Base-by-base conservation (phyloP, 2,329 filamentous ascomycete species). In the Colletotrichum magnum region DNA sequence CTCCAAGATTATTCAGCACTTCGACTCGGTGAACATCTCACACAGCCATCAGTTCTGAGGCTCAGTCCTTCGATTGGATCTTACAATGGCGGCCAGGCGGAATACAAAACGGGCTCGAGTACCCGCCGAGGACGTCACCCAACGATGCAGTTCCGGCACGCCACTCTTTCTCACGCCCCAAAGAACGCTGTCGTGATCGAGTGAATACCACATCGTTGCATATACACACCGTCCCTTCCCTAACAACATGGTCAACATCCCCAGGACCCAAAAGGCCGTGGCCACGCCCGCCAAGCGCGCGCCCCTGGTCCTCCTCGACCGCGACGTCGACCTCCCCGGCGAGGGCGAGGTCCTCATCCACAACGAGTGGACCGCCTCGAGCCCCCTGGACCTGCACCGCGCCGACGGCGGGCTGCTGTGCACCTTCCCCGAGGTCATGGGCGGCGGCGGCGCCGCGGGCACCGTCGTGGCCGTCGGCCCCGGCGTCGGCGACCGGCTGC, bases 311-410 rank as follows among this genome's bases (percentile, higher is more conserved):
- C 72, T 74, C 63, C 32, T 73, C 65, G 63, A 71, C 28, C 57
- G 68, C 9, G 74, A 76, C 10, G 79, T 77, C 36, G 39, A 75
- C 28, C 52, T 75, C 12, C 84, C 85, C 0, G 68, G 72, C 2
- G 73, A 76, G 1, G 81, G 84, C 36, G 85, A 91, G 75, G 83
- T 89, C 43, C 81, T 85, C n/a, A 77, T 91, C 43, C 83, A 81
- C 21, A 85, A 88, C n/a, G 79, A 85, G 64, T 91, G 87, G 86
- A 89, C 87, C 1, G 84, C 88, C 5, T 89, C 88, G 1, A 88
- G 86, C 2, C 89, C 89, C 0, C 79, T 91, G 0, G 88, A 91
- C 73, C 79, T 91, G 4, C 89, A 92, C 77, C 85, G 88, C 68
- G 86, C 87, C 52, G 88, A 90, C 73, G 88, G 89, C 45, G 88